These are phyloP conservation scores for Colletotrichum sojae DNA, from an alignment of 2,329 filamentous ascomycete genomes.

Conservation along the genomic window DNA sequence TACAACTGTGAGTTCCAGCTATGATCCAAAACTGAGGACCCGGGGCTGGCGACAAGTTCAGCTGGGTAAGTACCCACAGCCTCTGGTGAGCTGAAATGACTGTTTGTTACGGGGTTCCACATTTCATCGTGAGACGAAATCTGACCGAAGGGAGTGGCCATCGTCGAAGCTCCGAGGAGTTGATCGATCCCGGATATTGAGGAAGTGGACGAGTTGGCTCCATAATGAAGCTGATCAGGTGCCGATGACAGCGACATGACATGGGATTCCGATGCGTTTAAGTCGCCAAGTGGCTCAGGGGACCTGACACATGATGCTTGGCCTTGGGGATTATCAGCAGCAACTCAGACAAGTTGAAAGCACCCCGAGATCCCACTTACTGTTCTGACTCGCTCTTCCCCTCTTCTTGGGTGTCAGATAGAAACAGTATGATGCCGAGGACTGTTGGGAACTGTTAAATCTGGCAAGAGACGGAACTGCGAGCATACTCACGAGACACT, in stretches of 20 bases:
- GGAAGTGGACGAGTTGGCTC: background rate
- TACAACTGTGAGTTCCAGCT: background rate
- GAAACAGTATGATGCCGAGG: constrained; percentile 8
- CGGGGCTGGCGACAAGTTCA: background rate
- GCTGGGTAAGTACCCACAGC: background rate
- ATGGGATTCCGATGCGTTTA: background rate
- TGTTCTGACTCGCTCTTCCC: constrained; percentile 18
- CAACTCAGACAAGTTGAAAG: background rate
- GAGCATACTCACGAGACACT: constrained; percentile 4
- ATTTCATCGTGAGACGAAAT: background rate
- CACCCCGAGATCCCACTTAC: background rate
- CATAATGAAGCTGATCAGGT: background rate
- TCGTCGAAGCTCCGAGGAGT: background rate
- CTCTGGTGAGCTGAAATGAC: background rate
- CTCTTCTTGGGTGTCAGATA: constrained; percentile 25
- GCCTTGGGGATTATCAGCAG: background rate
- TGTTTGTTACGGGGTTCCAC: background rate
- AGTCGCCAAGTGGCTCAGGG: constrained; percentile 6
- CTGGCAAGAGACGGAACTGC: background rate
- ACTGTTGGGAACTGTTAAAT: background rate
- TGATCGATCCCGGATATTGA: constrained; percentile 2
- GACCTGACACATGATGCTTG: background rate
- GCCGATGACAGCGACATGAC: background rate
- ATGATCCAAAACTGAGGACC: background rate
- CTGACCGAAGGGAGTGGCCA: background rate